Percentiles rank a stretch among this genome's conserved stretches.
These are phyloP conservation scores for Boletus pseudopeckii DNA, from an alignment of 768 basidiomycete species.

Conservation along the genomic window DNA sequence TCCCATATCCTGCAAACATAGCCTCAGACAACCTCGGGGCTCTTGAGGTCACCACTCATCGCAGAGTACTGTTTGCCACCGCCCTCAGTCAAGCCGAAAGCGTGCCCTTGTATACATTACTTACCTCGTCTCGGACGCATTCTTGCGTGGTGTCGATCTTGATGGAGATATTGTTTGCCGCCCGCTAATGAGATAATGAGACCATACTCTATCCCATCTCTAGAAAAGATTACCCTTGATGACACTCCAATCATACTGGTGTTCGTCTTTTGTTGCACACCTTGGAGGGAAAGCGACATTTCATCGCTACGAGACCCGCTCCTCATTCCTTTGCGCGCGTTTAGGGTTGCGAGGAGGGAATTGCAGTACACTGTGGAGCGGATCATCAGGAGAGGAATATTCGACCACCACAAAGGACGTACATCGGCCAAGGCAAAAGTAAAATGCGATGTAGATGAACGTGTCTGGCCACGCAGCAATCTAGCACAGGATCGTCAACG, in stretches of 20 bases:
- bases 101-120: neutral
- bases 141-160: conserved; percentile 66
- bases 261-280: conserved; percentile 23
- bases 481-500: conserved; percentile 27
- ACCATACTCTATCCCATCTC: neutral
- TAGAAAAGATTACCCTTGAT: conserved; percentile 8
- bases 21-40: conserved; percentile 20
- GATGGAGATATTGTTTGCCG: conserved; percentile 56
- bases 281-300: conserved; percentile 32
- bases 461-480: conserved; percentile 49
- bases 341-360: conserved; percentile 58
- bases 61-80: conserved; percentile 20
- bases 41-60: conserved; percentile 14
- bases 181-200: conserved; percentile 13
- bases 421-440: conserved; percentile 62
- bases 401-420: conserved; percentile 21
- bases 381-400: neutral
- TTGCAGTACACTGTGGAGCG: conserved; percentile 51
- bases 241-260: conserved; percentile 8
- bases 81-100: neutral
- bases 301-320: conserved; percentile 22
- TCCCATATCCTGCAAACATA: neutral
- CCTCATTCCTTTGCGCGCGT: conserved; percentile 52
- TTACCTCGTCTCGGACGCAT: conserved; percentile 42
- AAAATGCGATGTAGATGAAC: conserved; percentile 63